A percentile compares a stretch with the other conserved stretches of the same genome.
Evolutionary conservation across 371 early-diverging fungal species (phyloP).

Genomic region (Lichtheimia hyalospora): DNA sequence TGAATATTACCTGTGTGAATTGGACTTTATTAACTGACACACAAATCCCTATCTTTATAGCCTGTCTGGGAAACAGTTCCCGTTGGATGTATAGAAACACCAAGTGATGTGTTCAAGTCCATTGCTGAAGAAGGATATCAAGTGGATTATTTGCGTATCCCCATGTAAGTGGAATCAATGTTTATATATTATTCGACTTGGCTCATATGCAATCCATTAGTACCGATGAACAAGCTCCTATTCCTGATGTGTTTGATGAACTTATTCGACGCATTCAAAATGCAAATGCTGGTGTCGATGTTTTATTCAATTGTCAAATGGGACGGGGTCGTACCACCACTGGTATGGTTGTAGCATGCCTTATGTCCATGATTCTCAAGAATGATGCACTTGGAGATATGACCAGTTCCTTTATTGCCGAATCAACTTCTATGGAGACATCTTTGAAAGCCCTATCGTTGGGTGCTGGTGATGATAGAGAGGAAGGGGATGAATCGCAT

Average conservation of each 20-base stretch:
- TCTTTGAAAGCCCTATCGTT: background rate
- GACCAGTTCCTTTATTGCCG: slow-evolving; percentile 28
- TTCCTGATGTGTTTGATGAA: slow-evolving; percentile 75
- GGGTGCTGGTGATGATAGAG: background rate
- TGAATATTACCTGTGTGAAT: background rate
- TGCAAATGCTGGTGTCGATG: slow-evolving; percentile 45
- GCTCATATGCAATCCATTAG: slow-evolving; percentile 16
- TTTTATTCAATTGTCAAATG: slow-evolving; percentile 84
- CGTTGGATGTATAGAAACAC: slow-evolving; percentile 56
- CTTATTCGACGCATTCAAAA: slow-evolving; percentile 51
- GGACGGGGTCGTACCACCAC: slow-evolving; percentile 84
- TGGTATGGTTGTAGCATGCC: slow-evolving; percentile 69
- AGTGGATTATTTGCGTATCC: slow-evolving; percentile 69
- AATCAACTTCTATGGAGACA: slow-evolving; percentile 9
- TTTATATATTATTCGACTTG: background rate
- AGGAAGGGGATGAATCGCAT: slow-evolving; percentile 33
- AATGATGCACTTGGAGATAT: slow-evolving; percentile 36
- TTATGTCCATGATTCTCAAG: slow-evolving; percentile 48
- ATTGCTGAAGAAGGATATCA: slow-evolving; percentile 56
- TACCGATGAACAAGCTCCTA: slow-evolving; percentile 81
- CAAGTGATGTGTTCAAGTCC: slow-evolving; percentile 56
- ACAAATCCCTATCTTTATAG: slow-evolving; percentile 17
- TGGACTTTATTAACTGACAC: background rate
- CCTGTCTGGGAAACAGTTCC: slow-evolving; percentile 66
- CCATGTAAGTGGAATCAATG: slow-evolving; percentile 46